Evolutionary conservation across 2,329 filamentous ascomycete genomes (phyloP), one percentile per base, ranked within the genome.

Genomic region (Scedosporium boydii): DNA sequence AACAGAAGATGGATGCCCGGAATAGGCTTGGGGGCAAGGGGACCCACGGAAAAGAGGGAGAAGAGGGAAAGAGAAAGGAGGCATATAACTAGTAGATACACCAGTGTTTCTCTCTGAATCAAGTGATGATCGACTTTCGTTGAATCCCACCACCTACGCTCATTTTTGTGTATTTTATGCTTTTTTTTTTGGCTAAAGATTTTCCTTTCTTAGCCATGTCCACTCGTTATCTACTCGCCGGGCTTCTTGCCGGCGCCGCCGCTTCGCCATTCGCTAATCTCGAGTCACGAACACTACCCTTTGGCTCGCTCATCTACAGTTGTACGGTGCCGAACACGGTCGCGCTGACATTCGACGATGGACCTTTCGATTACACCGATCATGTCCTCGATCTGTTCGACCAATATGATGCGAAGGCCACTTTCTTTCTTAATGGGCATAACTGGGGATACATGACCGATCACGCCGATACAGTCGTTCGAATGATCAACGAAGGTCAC

Each of bases 401-500:
- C 23, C 53, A 68, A 3, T 66, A 69, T 38, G 55, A 70, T 3
- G 68, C 72, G 61, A 73, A 71, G 57, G 76, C 73, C 6, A 78
- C 76, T 23, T 77, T 75, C 67, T 76, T 70, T 63, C 64, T 77
- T 63, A 73, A 72, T 0, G 71, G 72, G 4, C 66, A 69, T 21
- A 76, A 75, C 62, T 67, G 73, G 2, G 75, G 73, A 34, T 41
- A 58, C 58, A 68, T 71, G 16, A 61, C 63, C 12, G 63, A 70
- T 59, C 66, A 69, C 59, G 23, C 51, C 12, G 42, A 66, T 3
- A 66, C 64, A 1, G 71, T 77, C 58, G 66, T 68, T 44, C 80
- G 81, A 64, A 83, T 83, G 77, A 65, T 78, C 63, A 65, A 70
- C 44, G 78, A 81, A 5, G 82, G 82, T 10, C 85, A 87, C 70